Conservation (phyloP, 805 yeast genomes). For the Pichia ethanolica region DNA sequence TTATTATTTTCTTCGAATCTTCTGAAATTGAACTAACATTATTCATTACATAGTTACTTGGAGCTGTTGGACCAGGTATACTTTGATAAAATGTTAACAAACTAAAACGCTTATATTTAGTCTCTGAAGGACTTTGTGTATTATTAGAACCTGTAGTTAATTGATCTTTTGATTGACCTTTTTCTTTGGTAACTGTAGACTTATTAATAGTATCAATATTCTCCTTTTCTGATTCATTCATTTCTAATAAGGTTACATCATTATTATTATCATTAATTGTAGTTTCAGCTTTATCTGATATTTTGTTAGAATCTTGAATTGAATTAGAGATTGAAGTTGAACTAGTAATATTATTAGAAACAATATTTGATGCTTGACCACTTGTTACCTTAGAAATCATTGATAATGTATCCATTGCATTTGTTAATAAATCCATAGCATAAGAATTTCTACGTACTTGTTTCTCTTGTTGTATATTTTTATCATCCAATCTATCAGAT, state of each 20-base stretch:
- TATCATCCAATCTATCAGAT: not conserved
- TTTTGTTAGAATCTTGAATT: not conserved
- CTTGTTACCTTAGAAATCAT: conserved; percentile 1
- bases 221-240: conserved; percentile 6
- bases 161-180: not conserved
- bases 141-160: not conserved
- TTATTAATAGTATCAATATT: not conserved
- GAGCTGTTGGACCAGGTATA: conserved; percentile 11
- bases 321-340: no score
- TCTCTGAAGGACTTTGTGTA: conserved; percentile 7
- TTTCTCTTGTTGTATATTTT: not conserved
- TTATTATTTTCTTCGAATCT: not conserved
- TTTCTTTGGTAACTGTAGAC: no score
- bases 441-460: conserved; percentile 17
- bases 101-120: conserved; percentile 27
- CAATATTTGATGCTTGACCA: not conserved
- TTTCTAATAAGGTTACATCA: not conserved
- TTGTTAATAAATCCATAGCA: conserved; percentile 27
- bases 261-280: not conserved
- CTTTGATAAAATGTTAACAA: conserved; percentile 25
- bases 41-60: conserved; percentile 1
- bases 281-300: not conserved
- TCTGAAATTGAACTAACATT: not conserved
- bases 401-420: conserved; percentile 23
- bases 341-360: no score